Base-by-base conservation (phyloP, 164 flowering plant genomes). In the Brasenia schreberi region DNA sequence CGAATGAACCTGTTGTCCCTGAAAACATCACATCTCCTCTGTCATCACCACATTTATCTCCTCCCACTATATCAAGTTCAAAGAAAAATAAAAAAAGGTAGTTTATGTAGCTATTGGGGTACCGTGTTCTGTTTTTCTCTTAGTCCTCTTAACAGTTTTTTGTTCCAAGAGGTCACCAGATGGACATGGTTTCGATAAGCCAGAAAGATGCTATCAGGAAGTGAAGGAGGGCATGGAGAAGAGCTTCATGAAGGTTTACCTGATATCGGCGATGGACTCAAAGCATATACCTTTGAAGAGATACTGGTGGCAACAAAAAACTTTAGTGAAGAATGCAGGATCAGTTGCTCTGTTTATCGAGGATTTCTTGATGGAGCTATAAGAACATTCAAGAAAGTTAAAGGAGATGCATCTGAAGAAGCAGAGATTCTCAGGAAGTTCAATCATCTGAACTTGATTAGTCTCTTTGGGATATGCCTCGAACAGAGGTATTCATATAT, bases 391-490 rank as follows among this genome's bases (percentile, higher is more conserved):
- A 85, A 89, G 62, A 78, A 49, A 67, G 70, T 64, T 71, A 78
- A 33, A 3, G 62, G 16, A n/a, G 79, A 81, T 72, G 81, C 77
- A 7, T 77, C 79, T 16, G 75, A 80, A 62, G 91, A 85, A 71
- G 77, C 83, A 62, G 82, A 72, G 42, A 64, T 85, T 62, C 78
- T 85, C 68, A 75, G 74, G 60, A 80, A 74, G 68, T 67, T 85
- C 68, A 89, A 86, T 65, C 96, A 91, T 62, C 78, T 77, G 78
- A 91, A 87, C 69, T 66, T 91, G 67, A 75, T 85, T 16, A 69
- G 68, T 60, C 86, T 87, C n/a, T 60, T 68, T 44, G 94, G 93
- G 45, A 66, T 71, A 43, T 83, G 90, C 52, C 61, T 72, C 18
- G 69, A 75, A 5, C 63, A 77, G 0, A 83, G 81, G 19, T 7